Percentiles rank a stretch among this genome's conserved stretches.
These are phyloP conservation scores for Microcyclospora pomicola DNA, from an alignment of 2,329 filamentous ascomycete genomes.

Conservation along the genomic window DNA sequence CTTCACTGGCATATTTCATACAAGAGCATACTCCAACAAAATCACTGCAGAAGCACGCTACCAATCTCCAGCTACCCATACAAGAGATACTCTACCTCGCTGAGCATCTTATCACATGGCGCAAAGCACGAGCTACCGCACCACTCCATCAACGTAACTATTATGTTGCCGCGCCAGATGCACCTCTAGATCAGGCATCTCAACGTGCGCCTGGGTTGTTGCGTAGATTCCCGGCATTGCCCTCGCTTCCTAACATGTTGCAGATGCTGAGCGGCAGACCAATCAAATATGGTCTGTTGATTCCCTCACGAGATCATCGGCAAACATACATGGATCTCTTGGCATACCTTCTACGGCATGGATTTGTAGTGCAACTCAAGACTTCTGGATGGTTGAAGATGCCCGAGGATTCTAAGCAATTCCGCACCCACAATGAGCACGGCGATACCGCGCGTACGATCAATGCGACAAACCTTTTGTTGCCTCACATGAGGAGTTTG, in stretches of 20 bases:
- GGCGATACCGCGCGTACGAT: background rate
- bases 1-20: slow-evolving; percentile 62
- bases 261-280: slow-evolving; percentile 67
- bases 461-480: slow-evolving; percentile 10
- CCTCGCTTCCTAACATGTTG: slow-evolving; percentile 75
- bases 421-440: slow-evolving; percentile 1
- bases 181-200: slow-evolving; percentile 58
- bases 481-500: slow-evolving; percentile 10
- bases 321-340: slow-evolving; percentile 80
- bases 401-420: background rate
- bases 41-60: slow-evolving; percentile 57
- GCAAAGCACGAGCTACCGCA: slow-evolving; percentile 78
- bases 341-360: slow-evolving; percentile 81
- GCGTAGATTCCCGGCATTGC: slow-evolving; percentile 66
- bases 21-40: slow-evolving; percentile 47
- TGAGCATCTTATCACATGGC: slow-evolving; percentile 91
- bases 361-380: slow-evolving; percentile 86
- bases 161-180: slow-evolving; percentile 85
- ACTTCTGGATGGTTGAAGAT: slow-evolving; percentile 70
- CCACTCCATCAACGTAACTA: slow-evolving; percentile 80
- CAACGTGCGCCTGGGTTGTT: slow-evolving; percentile 60
- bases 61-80: slow-evolving; percentile 58
- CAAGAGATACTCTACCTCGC: slow-evolving; percentile 76
- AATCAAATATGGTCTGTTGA: slow-evolving; percentile 67
- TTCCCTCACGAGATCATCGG: slow-evolving; percentile 77